Conservation (phyloP, 208 protist species). For the Trichomonas gallinae region DNA sequence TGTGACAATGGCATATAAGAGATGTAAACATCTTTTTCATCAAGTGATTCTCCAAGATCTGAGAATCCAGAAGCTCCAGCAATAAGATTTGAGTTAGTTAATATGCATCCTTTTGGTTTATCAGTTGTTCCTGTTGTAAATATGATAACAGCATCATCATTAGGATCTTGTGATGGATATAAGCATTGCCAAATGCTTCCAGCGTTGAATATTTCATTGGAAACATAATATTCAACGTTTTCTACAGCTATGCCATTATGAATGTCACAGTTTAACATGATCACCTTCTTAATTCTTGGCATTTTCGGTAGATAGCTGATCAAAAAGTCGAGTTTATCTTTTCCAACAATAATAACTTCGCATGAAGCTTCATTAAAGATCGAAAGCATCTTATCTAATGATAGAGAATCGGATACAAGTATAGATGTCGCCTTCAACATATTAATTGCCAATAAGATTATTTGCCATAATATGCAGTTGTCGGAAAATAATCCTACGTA, state of each 20-base stretch:
- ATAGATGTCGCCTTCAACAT: neutral
- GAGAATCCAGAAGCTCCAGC: neutral
- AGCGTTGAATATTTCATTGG: neutral
- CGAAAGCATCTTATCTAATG: neutral
- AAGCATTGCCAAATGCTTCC: neutral
- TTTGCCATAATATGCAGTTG: neutral
- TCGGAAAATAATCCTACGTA: neutral
- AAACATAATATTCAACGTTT: neutral
- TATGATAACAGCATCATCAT: neutral
- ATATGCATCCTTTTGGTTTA: slow-evolving; percentile 23
- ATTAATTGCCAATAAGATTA: neutral
- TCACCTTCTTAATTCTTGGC: neutral
- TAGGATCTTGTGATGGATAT: neutral
- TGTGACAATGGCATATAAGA: neutral
- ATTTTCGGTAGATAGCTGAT: neutral
- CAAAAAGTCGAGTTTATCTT: neutral
- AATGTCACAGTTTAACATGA: neutral
- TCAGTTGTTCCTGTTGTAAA: neutral
- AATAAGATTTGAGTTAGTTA: slow-evolving; percentile 21
- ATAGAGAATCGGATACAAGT: neutral
- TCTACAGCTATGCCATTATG: neutral
- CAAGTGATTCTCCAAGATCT: neutral
- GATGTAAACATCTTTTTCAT: neutral
- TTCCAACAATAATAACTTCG: neutral
- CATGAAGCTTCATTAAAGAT: neutral